phyloP scores from a whole-genome alignment of 2,329 filamentous ascomycete genomes.

The Claviceps monticola region DNA sequence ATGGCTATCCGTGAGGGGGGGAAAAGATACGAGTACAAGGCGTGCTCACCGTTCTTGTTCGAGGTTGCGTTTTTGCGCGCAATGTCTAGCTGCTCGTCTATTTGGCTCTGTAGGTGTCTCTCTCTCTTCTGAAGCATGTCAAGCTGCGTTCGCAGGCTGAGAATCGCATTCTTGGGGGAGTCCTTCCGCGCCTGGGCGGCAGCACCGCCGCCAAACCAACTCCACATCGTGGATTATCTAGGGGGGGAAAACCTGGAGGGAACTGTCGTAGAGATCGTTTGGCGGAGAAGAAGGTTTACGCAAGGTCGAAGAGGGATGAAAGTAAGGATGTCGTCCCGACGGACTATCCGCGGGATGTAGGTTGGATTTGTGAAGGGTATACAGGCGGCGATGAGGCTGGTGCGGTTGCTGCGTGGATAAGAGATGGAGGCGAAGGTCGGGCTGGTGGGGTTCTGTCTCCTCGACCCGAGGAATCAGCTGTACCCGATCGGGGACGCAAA shows the following conservation, averaged over 20 bases:
- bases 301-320: neutral
- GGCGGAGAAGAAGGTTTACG: neutral
- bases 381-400: neutral
- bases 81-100: constrained; percentile 79
- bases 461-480: constrained; percentile 1
- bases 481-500: neutral
- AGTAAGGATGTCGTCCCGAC: neutral
- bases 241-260: neutral
- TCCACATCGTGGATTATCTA: constrained; percentile 42
- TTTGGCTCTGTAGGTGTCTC: constrained; percentile 78
- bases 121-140: constrained; percentile 98
- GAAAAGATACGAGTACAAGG: too few relatives aligned
- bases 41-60: constrained; percentile 73
- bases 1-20: too few relatives aligned
- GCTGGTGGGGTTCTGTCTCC: constrained; percentile 2
- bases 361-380: neutral
- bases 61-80: constrained; percentile 73
- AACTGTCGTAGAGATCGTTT: neutral
- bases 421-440: neutral
- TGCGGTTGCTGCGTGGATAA: neutral
- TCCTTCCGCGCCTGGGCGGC: constrained; percentile 80
- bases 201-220: constrained; percentile 80
- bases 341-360: too few relatives aligned
- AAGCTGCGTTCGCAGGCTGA: constrained; percentile 73
- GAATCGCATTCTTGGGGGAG: constrained; percentile 90